These are phyloP conservation scores for Linum usitatissimum DNA, from an alignment of 345 rosid species.

Conservation along the genomic window DNA sequence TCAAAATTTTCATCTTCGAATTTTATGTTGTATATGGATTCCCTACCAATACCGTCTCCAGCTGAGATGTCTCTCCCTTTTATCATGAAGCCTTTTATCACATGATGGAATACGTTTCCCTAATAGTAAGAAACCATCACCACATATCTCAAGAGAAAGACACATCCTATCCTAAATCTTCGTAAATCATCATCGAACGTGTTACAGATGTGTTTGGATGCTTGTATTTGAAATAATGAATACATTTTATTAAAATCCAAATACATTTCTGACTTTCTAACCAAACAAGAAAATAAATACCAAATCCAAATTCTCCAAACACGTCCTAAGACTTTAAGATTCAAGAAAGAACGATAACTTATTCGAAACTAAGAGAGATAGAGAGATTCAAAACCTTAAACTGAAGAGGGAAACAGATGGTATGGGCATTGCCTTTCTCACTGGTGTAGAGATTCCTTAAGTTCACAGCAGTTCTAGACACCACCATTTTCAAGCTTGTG, in stretches of 20 bases:
- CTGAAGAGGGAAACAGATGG: constrained; percentile 14
- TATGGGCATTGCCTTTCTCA: constrained; percentile 18
- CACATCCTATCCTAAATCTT: too few relatives aligned
- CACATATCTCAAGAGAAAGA: too few relatives aligned
- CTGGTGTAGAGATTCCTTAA: constrained; percentile 18
- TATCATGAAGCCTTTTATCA: constrained; percentile 14
- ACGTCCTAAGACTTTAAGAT: neutral
- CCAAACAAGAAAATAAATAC: too few relatives aligned
- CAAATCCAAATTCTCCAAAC: too few relatives aligned
- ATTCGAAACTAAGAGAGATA: neutral
- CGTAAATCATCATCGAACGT: neutral
- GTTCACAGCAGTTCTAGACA: constrained; percentile 17
- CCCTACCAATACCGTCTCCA: constrained; percentile 19
- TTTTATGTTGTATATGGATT: constrained; percentile 14
- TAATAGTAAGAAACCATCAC: neutral
- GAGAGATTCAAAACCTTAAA: constrained; percentile 14
- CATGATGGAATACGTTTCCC: constrained; percentile 11
- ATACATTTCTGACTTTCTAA: too few relatives aligned
- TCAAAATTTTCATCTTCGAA: constrained; percentile 22
- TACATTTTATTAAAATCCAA: too few relatives aligned
- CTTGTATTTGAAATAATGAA: too few relatives aligned
- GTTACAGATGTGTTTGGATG: too few relatives aligned
- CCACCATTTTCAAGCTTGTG: constrained; percentile 10
- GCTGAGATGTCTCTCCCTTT: constrained; percentile 19
- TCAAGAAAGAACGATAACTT: too few relatives aligned